Base-by-base conservation (phyloP, 495 filamentous ascomycete genomes). In the Diplogelasinospora grovesii region DNA sequence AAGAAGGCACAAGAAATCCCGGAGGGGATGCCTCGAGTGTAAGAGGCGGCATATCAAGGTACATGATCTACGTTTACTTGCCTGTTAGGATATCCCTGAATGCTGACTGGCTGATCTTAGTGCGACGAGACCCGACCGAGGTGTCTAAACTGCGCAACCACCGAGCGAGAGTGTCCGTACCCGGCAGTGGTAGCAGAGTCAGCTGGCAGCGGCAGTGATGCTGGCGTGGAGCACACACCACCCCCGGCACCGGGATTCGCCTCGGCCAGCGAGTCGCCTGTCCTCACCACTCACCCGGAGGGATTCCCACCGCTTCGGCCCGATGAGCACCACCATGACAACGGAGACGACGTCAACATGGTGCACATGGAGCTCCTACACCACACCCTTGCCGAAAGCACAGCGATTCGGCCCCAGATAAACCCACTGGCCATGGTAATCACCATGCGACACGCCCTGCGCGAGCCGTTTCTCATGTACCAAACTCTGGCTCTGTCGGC, bases 21-120 rank as follows among this genome's bases (percentile, higher is more conserved):
- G 74, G 26, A 66, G 65, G 46, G 76, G 76, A 4, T 80, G 76
- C 43, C 61, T 69, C 23, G 71, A 77, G 46, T 80, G 76, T 54
- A 79, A 78, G 53, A 64, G 65, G 39, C 57, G 76, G 18, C 71
- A 73, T 31, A 71, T 78, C 51, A 75, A 75, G 67, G 74, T 73
- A 38, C 41, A 57, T 9, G 1, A 9, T 16, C 30, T 29, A 14
- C 2, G 18, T 18, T 19, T 22, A 22, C 10, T n/a, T 20, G 25
- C 11, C 7, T 24, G 13, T 11, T 13, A 13, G 24, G 5, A 24
- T 10, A 16, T 19, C 27, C 29, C 9, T 35, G 18, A 8, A 8
- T 22, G 4, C 35, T 39, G 13, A 35, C 18, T 5, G 0, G 15
- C 23, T 13, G 0, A 16, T 24, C 19, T 9, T 24, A 63, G 54